These are phyloP conservation scores for Abrus precatorius DNA, from an alignment of 306 rosid genomes.

Conservation along the genomic window DNA sequence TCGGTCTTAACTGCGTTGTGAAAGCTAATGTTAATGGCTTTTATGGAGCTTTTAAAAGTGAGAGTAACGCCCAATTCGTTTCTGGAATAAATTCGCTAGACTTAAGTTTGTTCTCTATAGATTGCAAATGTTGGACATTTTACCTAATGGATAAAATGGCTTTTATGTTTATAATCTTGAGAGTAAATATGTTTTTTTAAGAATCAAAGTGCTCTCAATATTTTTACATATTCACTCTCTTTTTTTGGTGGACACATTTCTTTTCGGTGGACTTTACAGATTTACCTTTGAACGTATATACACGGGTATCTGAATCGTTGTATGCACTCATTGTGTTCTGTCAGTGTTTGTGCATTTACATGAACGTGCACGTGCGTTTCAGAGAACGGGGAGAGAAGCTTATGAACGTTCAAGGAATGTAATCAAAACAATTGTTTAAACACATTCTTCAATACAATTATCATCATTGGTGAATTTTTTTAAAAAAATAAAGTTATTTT, in stretches of 20 bases:
- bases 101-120: not conserved
- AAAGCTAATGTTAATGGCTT: not conserved
- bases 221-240: not conserved
- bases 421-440: no score
- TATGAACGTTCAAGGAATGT: no score
- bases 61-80: not conserved
- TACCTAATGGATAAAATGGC: not conserved
- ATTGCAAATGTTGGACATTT: not conserved
- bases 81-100: not conserved
- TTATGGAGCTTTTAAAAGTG: not conserved
- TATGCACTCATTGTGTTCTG: not conserved
- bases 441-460: no score
- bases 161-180: not conserved
- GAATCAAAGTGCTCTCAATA: not conserved
- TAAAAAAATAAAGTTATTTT: no score
- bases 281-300: not conserved
- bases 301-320: not conserved
- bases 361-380: constrained; percentile 1
- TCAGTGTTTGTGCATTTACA: not conserved
- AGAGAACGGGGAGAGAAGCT: not conserved
- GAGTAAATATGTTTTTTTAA: no score
- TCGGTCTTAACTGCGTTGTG: not conserved
- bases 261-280: not conserved
- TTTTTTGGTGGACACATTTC: no score
- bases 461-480: no score